These are phyloP conservation scores for Rhododendron ovatum DNA, from an alignment of 148 eudicot genomes.

Conservation along the genomic window DNA sequence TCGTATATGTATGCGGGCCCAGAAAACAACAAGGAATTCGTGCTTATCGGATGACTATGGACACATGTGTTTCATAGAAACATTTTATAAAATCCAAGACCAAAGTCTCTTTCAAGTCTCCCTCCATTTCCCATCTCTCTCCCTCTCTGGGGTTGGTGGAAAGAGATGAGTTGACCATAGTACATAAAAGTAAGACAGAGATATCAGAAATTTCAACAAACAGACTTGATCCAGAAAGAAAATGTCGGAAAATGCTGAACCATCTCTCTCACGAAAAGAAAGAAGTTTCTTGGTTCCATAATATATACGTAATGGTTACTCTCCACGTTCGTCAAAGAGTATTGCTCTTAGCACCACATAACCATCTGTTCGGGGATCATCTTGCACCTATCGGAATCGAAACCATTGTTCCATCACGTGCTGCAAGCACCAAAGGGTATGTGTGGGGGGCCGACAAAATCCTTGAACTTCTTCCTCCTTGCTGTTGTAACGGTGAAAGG, in stretches of 20 bases:
- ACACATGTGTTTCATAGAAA: no score
- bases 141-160: background rate
- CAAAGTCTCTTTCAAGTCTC: background rate
- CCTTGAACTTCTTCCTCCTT: no score
- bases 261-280: background rate
- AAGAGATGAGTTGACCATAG: background rate
- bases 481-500: no score
- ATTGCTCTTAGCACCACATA: background rate
- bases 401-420: background rate
- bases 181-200: background rate
- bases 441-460: no score
- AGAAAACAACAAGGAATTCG: no score
- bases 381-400: background rate
- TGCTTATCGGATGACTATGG: no score
- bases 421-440: background rate
- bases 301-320: background rate
- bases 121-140: background rate
- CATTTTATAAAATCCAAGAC: background rate
- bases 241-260: background rate
- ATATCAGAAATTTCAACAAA: background rate
- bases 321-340: background rate
- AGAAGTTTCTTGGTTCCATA: background rate
- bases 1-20: no score
- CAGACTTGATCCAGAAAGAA: background rate
- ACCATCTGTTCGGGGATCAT: background rate